phyloP scores from a whole-genome alignment of 2,329 filamentous ascomycete species.

The Colletotrichum lini region DNA sequence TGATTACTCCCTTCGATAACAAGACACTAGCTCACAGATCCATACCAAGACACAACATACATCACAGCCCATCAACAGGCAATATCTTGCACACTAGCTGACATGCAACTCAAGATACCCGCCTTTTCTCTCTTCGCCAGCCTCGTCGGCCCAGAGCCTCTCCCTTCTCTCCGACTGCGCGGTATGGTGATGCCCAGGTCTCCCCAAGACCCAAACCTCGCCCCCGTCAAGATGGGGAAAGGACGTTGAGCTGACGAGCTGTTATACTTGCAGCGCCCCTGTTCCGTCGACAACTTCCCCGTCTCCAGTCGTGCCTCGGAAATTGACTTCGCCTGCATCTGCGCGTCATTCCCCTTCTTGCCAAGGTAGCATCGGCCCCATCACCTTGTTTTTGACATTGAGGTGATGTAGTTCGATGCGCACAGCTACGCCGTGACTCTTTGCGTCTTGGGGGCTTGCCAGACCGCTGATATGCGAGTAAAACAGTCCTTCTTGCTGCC shows the following conservation, averaged over 20 bases:
- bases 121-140: constrained; percentile 45
- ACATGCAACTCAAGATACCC: constrained; percentile 47
- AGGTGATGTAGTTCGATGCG: constrained; percentile 15
- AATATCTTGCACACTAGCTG: constrained; percentile 21
- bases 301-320: constrained; percentile 34
- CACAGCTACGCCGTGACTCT: constrained; percentile 30
- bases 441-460: constrained; percentile 31
- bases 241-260: neutral
- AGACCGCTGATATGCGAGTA: constrained; percentile 20
- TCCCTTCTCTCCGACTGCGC: constrained; percentile 29
- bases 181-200: neutral
- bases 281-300: constrained; percentile 40
- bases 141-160: constrained; percentile 43
- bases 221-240: neutral
- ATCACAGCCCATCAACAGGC: too few species aligned
- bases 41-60: neutral
- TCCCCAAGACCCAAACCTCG: neutral
- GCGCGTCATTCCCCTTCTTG: constrained; percentile 26
- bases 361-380: neutral
- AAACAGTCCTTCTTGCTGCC: too few species aligned
- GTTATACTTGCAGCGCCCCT: constrained; percentile 15
- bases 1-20: constrained; percentile 18
- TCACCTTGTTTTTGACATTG: neutral
- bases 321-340: constrained; percentile 41
- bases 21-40: constrained; percentile 2